phyloP scores from a whole-genome alignment of 225 moss, liverwort and hornwort genomes.

The Thuidium tamariscinum region DNA sequence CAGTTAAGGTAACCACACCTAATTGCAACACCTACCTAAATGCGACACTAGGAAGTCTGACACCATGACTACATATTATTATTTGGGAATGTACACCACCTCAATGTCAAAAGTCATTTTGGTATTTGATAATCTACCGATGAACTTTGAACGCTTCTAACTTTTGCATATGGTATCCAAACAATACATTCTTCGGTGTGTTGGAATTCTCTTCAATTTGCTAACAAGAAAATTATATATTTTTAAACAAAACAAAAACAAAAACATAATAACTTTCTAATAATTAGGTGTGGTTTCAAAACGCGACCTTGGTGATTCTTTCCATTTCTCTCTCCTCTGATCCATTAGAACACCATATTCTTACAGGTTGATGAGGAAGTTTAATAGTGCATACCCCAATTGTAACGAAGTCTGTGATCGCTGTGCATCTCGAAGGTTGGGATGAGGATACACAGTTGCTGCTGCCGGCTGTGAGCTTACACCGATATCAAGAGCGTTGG shows the following conservation, averaged over 20 bases:
- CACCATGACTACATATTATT: background rate
- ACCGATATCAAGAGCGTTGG: constrained; percentile 34
- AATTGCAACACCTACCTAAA: background rate
- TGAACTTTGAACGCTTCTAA: background rate
- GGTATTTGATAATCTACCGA: background rate
- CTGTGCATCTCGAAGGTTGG: constrained; percentile 70
- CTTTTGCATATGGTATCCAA: background rate
- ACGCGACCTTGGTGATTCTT: background rate
- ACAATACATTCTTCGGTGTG: background rate
- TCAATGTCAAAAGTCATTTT: background rate
- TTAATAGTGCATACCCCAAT: constrained; percentile 42
- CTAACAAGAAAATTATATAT: background rate
- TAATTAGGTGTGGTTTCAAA: background rate
- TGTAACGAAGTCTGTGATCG: constrained; percentile 73
- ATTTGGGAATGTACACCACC: background rate
- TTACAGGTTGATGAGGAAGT: background rate
- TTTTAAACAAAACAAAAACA: too few relatives aligned
- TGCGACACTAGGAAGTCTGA: background rate
- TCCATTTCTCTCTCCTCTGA: background rate
- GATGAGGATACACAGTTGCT: constrained; percentile 55
- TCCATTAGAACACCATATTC: background rate
- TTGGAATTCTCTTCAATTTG: background rate
- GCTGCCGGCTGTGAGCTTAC: constrained; percentile 31
- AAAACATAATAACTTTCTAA: too few relatives aligned
- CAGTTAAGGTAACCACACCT: background rate